These are phyloP conservation scores for Daldinia sp. DNA, from an alignment of 2,329 filamentous ascomycete species.

Conservation along the genomic window DNA sequence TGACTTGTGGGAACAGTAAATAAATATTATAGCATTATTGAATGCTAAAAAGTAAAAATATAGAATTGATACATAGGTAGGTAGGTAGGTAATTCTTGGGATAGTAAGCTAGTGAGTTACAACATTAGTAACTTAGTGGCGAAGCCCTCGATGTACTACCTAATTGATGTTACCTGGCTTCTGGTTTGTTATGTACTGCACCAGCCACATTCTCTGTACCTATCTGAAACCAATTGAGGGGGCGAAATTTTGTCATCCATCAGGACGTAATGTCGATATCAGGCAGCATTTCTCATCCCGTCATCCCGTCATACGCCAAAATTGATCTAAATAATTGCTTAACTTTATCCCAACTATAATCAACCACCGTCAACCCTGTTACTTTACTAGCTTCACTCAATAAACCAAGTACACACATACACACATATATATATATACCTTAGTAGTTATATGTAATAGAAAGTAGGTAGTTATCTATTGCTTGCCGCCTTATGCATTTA, in stretches of 20 bases:
- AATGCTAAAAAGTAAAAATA: not conserved
- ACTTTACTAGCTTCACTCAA: not conserved
- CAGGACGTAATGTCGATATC: not conserved
- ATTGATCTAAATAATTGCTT: not conserved
- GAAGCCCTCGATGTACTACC: not conserved
- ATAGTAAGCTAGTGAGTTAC: not conserved
- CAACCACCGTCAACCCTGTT: not conserved
- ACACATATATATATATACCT: too few relatives aligned
- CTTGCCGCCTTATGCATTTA: not conserved
- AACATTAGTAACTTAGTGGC: not conserved
- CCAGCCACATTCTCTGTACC: not conserved
- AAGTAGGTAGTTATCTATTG: not conserved
- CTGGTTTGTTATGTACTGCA: not conserved
- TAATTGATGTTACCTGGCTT: not conserved
- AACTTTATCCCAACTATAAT: not conserved
- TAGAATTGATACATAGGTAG: not conserved
- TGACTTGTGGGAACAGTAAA: not conserved
- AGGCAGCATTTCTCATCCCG: not conserved
- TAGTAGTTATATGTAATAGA: not conserved
- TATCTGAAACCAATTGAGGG: not conserved
- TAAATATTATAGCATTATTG: too few relatives aligned
- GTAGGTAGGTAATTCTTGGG: too few relatives aligned
- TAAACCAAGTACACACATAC: not conserved
- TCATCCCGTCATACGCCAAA: not conserved
- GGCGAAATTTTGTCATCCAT: conserved; percentile 1